Evolutionary conservation across 2,329 filamentous ascomycete species (phyloP), one percentile per base, ranked within the genome.

Genomic region (Hymenoscyphus linearis): DNA sequence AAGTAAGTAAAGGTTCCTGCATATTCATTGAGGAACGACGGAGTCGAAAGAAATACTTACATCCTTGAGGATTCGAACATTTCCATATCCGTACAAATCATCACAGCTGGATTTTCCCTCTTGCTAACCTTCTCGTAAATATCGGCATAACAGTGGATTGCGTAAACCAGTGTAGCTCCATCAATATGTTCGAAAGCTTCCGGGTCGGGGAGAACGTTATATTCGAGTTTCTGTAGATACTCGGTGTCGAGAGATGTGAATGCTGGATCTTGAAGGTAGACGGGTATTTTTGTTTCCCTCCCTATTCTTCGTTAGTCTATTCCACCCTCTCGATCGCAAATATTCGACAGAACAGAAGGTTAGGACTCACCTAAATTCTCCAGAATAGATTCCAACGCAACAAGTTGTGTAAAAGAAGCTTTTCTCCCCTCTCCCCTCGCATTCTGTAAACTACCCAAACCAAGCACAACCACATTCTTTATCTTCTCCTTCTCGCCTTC

Each of bases 61-160:
- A 65, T 34, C 59, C 66, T 64, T 40, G 67, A 65, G 31, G 57
- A 66, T 2, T 62, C 65, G 62, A 72, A 72, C n/a, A 69, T 68
- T 3, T 66, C 66, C 22, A 70, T 58, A 56, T 72, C 68, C 1
- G 71, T 74, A 16, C 68, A 66, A 53, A 74, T 67, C 27, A 73
- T 56, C 1, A 71, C 61, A 16, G 64, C 66, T 6, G 72, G 70
- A 47, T 54, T 65, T 12, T 61, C 44, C 16, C 62, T 64, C 35
- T 68, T 64, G 35, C 63, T 62, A 47, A 72, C 58, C 16, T 67
- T 34, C 27, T 67, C 64, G 50, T 73, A 74, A 4, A 74, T 60
- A 14, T 65, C 52, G 9, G 64, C 65, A 60, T 73, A 74, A 59
- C 72, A 74, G 61, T 74, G 72, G 35, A 74, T 70, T 1, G 71